These are phyloP conservation scores for Pleoardoris graminearum DNA, from an alignment of 2,329 filamentous ascomycete genomes.

Conservation along the genomic window DNA sequence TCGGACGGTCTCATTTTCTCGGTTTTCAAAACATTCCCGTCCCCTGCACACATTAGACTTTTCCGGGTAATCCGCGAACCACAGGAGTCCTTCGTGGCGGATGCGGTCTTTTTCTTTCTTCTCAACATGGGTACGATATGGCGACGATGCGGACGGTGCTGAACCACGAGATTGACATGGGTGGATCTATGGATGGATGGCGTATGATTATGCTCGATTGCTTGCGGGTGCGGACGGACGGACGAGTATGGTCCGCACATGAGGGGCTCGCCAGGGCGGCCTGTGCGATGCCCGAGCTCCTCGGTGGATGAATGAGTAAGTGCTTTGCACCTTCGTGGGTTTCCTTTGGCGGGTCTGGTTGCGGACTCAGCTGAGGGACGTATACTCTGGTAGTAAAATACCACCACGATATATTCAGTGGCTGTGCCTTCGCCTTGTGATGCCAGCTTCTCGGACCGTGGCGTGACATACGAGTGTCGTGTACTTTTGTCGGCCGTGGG, in stretches of 20 bases:
- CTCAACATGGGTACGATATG: slow-evolving; percentile 32
- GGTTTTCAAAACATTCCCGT: slow-evolving; percentile 32
- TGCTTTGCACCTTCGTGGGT: slow-evolving; percentile 23
- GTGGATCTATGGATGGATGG: background rate
- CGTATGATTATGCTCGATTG: slow-evolving; percentile 6
- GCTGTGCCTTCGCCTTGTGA: background rate
- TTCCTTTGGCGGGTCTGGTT: slow-evolving; percentile 16
- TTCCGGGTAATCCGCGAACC: slow-evolving; percentile 35
- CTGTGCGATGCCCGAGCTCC: slow-evolving; percentile 37
- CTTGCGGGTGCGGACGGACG: slow-evolving; percentile 16
- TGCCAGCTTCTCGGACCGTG: background rate
- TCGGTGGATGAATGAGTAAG: slow-evolving; percentile 8
- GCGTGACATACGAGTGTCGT: background rate
- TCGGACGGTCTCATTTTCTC: slow-evolving; percentile 24
- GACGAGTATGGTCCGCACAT: slow-evolving; percentile 35
- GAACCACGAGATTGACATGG: slow-evolving; percentile 29
- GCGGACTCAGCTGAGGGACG: slow-evolving; percentile 12
- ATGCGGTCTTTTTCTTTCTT: slow-evolving; percentile 20
- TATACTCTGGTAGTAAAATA: slow-evolving; percentile 34
- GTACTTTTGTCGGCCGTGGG: too few species aligned
- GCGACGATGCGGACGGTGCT: slow-evolving; percentile 21
- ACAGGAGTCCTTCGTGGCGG: slow-evolving; percentile 18
- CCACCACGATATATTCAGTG: slow-evolving; percentile 32
- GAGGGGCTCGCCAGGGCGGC: slow-evolving; percentile 33
- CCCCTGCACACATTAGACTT: slow-evolving; percentile 35